Conservation (phyloP, 371 early-diverging fungal species). For the Scutellospora calospora region DNA sequence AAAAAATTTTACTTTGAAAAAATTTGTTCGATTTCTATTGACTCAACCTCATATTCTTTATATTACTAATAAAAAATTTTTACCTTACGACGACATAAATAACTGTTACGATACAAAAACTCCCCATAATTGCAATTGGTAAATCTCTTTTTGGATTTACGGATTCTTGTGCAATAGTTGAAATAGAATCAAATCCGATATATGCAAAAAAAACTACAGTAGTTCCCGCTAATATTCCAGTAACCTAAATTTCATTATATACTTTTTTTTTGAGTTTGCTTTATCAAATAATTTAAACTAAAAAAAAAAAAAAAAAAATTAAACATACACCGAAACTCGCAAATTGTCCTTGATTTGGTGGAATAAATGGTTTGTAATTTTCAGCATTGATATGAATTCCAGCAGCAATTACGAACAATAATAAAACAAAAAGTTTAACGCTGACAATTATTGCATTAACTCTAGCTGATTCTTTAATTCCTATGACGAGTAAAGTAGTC, state of each 20-base stretch:
- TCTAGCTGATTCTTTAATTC: slow-evolving; percentile 77
- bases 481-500: slow-evolving; percentile 67
- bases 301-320: too few relatives aligned
- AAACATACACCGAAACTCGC: slow-evolving; percentile 64
- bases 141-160: slow-evolving; percentile 83
- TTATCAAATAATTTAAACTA: too few relatives aligned
- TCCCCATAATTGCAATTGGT: slow-evolving; percentile 88
- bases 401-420: slow-evolving; percentile 82
- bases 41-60: too few relatives aligned
- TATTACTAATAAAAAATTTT: too few relatives aligned
- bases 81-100: slow-evolving; percentile 80
- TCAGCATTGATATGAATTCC: slow-evolving; percentile 67
- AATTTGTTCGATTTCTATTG: too few relatives aligned
- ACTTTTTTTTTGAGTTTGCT: too few relatives aligned
- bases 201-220: slow-evolving; percentile 90
- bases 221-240: slow-evolving; percentile 80
- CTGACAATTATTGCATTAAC: slow-evolving; percentile 76
- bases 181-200: slow-evolving; percentile 91
- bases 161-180: slow-evolving; percentile 89
- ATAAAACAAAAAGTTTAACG: slow-evolving; percentile 77
- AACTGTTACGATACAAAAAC: slow-evolving; percentile 77
- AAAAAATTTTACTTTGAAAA: too few relatives aligned
- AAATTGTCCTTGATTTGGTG: slow-evolving; percentile 64
- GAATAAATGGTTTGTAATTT: slow-evolving; percentile 86
- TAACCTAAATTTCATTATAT: slow-evolving; percentile 23